Percentiles rank a stretch among this genome's conserved stretches.
These are phyloP conservation scores for Phytophthora palmivora DNA, from an alignment of 352 stramenopile species.

Conservation along the genomic window DNA sequence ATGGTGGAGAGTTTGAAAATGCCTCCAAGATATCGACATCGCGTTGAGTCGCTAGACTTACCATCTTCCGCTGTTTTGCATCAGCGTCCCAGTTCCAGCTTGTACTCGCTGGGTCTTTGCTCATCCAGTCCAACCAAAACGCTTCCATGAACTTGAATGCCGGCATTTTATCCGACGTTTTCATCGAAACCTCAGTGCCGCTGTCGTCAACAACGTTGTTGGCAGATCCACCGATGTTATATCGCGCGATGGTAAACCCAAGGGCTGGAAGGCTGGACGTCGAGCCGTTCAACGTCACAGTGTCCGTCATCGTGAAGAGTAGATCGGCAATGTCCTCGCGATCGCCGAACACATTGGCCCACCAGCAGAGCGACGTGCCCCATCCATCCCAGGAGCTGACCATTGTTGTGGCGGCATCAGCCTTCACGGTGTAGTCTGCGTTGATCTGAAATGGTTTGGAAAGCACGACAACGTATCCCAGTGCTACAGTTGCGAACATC, in stretches of 20 bases:
- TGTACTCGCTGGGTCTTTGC: slow-evolving; percentile 35
- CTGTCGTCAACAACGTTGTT: slow-evolving; percentile 45
- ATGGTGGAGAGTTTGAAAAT: slow-evolving; percentile 65
- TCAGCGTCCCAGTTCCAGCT: slow-evolving; percentile 60
- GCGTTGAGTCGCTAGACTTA: slow-evolving; percentile 38
- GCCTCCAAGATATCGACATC: slow-evolving; percentile 51
- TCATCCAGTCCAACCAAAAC: slow-evolving; percentile 60
- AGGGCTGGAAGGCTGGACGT: slow-evolving; percentile 39
- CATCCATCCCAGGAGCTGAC: slow-evolving; percentile 51
- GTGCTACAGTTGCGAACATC: slow-evolving; percentile 9
- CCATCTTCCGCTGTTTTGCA: slow-evolving; percentile 44
- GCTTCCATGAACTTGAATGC: slow-evolving; percentile 53
- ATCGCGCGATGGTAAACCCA: slow-evolving; percentile 57
- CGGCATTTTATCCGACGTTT: slow-evolving; percentile 50
- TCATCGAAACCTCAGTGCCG: slow-evolving; percentile 44
- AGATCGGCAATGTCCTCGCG: slow-evolving; percentile 53
- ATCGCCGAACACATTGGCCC: slow-evolving; percentile 58
- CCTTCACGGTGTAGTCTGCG: slow-evolving; percentile 26
- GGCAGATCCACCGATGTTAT: slow-evolving; percentile 59
- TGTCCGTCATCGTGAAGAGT: slow-evolving; percentile 52
- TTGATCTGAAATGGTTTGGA: slow-evolving; percentile 3
- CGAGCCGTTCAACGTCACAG: slow-evolving; percentile 32
- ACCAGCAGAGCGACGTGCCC: slow-evolving; percentile 65
- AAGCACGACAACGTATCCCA: slow-evolving; percentile 12
- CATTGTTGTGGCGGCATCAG: slow-evolving; percentile 25